A percentile compares a stretch with the other conserved stretches of the same genome.
Evolutionary conservation across 768 basidiomycete genomes (phyloP).

Genomic region (Pleurotus pulmonarius): DNA sequence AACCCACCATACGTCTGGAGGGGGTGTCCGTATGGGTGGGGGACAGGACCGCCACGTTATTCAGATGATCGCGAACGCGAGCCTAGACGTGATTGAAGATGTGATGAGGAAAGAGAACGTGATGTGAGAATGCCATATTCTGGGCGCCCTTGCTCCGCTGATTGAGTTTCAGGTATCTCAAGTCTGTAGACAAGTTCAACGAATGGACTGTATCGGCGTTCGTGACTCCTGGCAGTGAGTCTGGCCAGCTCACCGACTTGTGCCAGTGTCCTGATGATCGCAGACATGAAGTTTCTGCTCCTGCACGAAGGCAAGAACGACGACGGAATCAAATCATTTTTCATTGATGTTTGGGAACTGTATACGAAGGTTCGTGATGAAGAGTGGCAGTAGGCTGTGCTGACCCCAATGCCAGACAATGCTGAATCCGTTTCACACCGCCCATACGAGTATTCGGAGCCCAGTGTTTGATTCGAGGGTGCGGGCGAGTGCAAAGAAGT

Average conservation of each 20-base stretch:
- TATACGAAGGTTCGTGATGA: conserved; percentile 80
- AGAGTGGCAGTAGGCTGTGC: background rate
- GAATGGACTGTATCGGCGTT: conserved; percentile 99
- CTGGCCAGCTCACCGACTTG: background rate
- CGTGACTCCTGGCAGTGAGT: conserved; percentile 90
- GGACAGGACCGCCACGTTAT: conserved; percentile 91
- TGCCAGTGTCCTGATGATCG: conserved; percentile 10
- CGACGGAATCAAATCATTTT: conserved; percentile 91
- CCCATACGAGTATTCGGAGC: conserved; percentile 80
- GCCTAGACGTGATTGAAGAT: conserved; percentile 93
- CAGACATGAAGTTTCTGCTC: conserved; percentile 93
- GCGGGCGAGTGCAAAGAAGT: conserved; percentile 80
- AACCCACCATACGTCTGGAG: conserved; percentile 55
- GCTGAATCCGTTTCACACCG: conserved; percentile 95
- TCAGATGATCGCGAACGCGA: conserved; percentile 98
- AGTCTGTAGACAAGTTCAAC: conserved; percentile 94
- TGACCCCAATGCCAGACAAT: conserved; percentile 50
- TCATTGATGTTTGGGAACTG: conserved; percentile 94
- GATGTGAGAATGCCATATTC: conserved; percentile 51
- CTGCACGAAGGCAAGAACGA: conserved; percentile 96
- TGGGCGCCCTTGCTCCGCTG: conserved; percentile 7
- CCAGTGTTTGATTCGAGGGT: conserved; percentile 80
- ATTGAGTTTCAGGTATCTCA: conserved; percentile 72
- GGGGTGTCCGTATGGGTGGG: conserved; percentile 65
- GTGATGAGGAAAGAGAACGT: conserved; percentile 76